phyloP scores from a whole-genome alignment of 2,329 filamentous ascomycete species.

The Phaeophleospora eucalypticola region DNA sequence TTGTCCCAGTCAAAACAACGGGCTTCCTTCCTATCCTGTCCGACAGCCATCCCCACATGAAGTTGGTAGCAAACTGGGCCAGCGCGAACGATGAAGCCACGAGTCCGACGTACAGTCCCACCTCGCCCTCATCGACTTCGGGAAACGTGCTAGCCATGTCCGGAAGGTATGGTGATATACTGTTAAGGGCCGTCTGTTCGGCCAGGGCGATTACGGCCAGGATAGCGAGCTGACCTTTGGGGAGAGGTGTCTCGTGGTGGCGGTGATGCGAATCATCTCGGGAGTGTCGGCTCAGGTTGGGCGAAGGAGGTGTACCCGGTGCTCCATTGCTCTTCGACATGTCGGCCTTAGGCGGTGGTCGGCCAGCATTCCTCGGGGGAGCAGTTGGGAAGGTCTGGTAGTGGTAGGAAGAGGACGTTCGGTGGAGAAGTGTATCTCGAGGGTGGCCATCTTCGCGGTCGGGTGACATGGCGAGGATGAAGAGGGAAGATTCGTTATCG shows the following conservation, averaged over 20 bases:
- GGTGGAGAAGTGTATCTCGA: slow-evolving; percentile 28
- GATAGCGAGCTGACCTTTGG: slow-evolving; percentile 74
- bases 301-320: slow-evolving; percentile 8
- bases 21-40: slow-evolving; percentile 78
- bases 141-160: slow-evolving; percentile 86
- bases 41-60: slow-evolving; percentile 82
- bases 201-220: slow-evolving; percentile 84
- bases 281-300: slow-evolving; percentile 13
- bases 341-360: slow-evolving; percentile 37
- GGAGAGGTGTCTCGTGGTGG: slow-evolving; percentile 66
- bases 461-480: not conserved
- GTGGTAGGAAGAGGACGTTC: slow-evolving; percentile 55
- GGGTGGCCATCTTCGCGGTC: not conserved
- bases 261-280: slow-evolving; percentile 9
- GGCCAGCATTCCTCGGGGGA: slow-evolving; percentile 63
- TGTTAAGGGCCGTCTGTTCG: slow-evolving; percentile 95
- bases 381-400: slow-evolving; percentile 80
- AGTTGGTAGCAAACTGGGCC: slow-evolving; percentile 88
- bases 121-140: slow-evolving; percentile 65
- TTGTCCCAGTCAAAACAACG: slow-evolving; percentile 74
- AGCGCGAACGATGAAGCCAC: slow-evolving; percentile 89
- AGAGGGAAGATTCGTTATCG: not conserved
- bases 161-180: slow-evolving; percentile 90
- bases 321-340: slow-evolving; percentile 17
- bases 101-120: slow-evolving; percentile 83